These are phyloP conservation scores for Alternaria ventricosa DNA, from an alignment of 2,329 filamentous ascomycete genomes.

Conservation along the genomic window DNA sequence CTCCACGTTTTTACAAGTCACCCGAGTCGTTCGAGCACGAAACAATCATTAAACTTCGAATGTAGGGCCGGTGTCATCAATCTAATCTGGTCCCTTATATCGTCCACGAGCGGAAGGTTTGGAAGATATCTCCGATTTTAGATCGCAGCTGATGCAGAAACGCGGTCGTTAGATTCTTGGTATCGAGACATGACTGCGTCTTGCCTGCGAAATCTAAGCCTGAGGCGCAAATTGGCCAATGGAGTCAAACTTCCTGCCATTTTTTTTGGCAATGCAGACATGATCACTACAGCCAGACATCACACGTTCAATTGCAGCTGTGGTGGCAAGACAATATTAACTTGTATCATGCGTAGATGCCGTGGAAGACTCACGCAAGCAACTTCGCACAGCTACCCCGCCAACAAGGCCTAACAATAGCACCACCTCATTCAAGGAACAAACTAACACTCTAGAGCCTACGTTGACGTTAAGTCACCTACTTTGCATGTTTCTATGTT, in stretches of 20 bases:
- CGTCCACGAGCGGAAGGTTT: background rate
- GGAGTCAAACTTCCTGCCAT: constrained; percentile 7
- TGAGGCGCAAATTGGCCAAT: constrained; percentile 15
- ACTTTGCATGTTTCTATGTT: background rate
- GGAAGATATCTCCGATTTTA: background rate
- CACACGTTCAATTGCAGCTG: constrained; percentile 25
- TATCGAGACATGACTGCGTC: background rate
- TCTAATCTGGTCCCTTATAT: background rate
- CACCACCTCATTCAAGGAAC: background rate
- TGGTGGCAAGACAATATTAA: constrained; percentile 26
- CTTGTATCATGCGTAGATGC: background rate
- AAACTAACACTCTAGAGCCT: background rate
- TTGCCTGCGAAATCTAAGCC: constrained; percentile 2
- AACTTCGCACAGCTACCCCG: background rate
- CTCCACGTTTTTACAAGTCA: constrained; percentile 1
- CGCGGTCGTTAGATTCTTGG: background rate
- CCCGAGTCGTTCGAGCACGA: background rate
- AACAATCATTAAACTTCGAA: background rate
- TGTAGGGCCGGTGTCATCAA: background rate
- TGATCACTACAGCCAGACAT: constrained; percentile 14
- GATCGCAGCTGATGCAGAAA: constrained; percentile 6
- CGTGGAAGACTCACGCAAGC: background rate
- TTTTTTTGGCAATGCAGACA: constrained; percentile 3
- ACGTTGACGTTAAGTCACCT: background rate
- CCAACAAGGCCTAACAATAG: background rate